Percentiles rank a stretch among this genome's conserved stretches.
These are phyloP conservation scores for Diaporthe citrichinensis DNA, from an alignment of 2,329 filamentous ascomycete genomes.

Conservation along the genomic window DNA sequence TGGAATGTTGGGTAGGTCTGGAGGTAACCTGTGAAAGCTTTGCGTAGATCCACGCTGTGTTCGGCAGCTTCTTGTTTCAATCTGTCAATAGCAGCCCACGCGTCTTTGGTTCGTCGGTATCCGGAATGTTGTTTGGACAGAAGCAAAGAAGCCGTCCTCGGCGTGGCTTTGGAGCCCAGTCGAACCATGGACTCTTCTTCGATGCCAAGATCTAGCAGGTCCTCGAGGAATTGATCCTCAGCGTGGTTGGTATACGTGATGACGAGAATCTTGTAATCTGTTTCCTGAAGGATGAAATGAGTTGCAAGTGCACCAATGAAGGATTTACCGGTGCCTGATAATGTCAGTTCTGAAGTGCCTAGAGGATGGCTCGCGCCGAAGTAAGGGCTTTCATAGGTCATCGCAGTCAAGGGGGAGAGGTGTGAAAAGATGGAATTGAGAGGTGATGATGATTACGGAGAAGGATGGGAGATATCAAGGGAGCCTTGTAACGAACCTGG, in stretches of 20 bases:
- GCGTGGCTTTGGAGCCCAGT: conserved; percentile 72
- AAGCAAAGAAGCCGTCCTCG: conserved; percentile 61
- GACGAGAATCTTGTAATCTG: conserved; percentile 69
- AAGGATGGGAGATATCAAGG: accelerated
- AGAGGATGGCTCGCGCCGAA: background rate
- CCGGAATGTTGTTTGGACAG: conserved; percentile 56
- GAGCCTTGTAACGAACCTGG: conserved; percentile 63
- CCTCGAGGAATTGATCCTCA: conserved; percentile 75
- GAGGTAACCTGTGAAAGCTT: conserved; percentile 42
- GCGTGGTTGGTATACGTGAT: conserved; percentile 79
- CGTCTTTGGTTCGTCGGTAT: conserved; percentile 50
- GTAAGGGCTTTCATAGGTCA: no score
- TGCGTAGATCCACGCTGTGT: conserved; percentile 45
- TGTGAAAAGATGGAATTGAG: background rate
- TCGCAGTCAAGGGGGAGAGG: background rate
- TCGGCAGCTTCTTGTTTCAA: conserved; percentile 54
- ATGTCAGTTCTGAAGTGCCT: background rate
- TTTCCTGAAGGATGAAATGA: conserved; percentile 66
- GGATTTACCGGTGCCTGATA: conserved; percentile 79
- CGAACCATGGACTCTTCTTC: conserved; percentile 65
- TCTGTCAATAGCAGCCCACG: conserved; percentile 58
- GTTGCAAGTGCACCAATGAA: conserved; percentile 77
- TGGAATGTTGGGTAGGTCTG: conserved; percentile 31
- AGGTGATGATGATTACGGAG: background rate
- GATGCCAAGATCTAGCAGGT: conserved; percentile 73